A percentile compares a stretch with the other conserved stretches of the same genome.
Evolutionary conservation across 2,329 filamentous ascomycete genomes (phyloP).

Genomic region (Grosmannia penicillata): DNA sequence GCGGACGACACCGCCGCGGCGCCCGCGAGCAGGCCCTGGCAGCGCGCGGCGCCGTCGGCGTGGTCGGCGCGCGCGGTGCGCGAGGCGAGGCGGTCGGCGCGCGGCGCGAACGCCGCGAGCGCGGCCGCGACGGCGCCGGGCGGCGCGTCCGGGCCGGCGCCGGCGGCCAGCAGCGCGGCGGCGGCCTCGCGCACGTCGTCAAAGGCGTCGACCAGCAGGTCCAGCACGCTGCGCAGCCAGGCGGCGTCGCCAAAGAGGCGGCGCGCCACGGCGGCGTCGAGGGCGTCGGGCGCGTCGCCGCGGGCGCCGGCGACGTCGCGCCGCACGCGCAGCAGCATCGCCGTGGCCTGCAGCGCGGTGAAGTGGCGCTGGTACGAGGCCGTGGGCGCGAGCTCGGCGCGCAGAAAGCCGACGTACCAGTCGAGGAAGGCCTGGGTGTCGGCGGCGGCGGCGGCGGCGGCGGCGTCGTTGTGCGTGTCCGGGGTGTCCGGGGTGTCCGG

Average conservation of each 20-base stretch:
- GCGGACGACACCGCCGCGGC: conserved; percentile 5
- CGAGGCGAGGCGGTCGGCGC: conserved; percentile 44
- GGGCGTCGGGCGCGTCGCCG: conserved; percentile 12
- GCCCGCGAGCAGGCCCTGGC: conserved; percentile 46
- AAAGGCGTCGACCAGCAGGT: conserved; percentile 77
- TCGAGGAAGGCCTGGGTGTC: conserved; percentile 42
- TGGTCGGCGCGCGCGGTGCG: conserved; percentile 76
- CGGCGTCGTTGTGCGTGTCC: not conserved
- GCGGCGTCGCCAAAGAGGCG: conserved; percentile 23
- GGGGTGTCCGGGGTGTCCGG: conserved; percentile 19
- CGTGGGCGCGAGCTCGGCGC: conserved; percentile 60
- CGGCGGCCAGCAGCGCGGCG: conserved; percentile 35
- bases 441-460: conserved; percentile 8
- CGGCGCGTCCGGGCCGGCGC: conserved; percentile 9
- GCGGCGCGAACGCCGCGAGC: conserved; percentile 30
- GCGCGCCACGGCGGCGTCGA: conserved; percentile 13
- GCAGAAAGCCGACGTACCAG: conserved; percentile 62
- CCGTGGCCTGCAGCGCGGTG: conserved; percentile 58
- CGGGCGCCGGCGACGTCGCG: conserved; percentile 31
- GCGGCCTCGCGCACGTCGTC: conserved; percentile 67
- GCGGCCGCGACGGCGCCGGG: conserved; percentile 12
- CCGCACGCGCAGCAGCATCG: conserved; percentile 52
- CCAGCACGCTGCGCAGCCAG: conserved; percentile 52
- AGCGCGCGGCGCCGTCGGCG: conserved; percentile 75
- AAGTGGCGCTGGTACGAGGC: conserved; percentile 85